Percentiles rank a stretch among this genome's conserved stretches.
Conservation (phyloP, 495 filamentous ascomycete genomes). For the Podospora pseudopauciseta region DNA sequence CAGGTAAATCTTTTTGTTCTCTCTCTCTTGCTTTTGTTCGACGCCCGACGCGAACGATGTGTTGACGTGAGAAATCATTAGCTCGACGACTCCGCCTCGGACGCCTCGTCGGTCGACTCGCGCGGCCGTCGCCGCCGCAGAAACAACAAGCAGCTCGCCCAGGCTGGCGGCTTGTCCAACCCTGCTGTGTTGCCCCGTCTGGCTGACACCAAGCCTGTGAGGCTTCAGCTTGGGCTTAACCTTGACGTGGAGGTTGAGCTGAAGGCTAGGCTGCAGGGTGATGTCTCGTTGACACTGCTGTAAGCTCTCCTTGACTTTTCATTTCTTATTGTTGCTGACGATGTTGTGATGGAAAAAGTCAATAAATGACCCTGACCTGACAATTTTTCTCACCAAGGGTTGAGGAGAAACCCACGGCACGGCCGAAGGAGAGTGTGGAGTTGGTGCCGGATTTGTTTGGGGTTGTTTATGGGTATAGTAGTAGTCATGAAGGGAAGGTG, state of each 20-base stretch:
- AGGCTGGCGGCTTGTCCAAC: conserved; percentile 8
- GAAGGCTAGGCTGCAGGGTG: conserved; percentile 35
- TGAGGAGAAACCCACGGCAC: conserved; percentile 26
- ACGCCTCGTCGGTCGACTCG: conserved; percentile 28
- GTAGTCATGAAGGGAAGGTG: not conserved
- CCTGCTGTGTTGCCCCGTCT: conserved; percentile 23
- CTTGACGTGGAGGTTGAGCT: conserved; percentile 37
- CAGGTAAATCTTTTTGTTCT: conserved; percentile 23
- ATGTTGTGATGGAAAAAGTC: not conserved
- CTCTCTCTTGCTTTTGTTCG: not conserved
- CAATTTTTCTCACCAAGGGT: conserved; percentile 12
- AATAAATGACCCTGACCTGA: not conserved
- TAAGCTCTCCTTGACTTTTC: conserved; percentile 20
- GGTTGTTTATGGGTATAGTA: not conserved
- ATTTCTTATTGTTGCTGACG: not conserved
- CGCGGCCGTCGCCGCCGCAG: conserved; percentile 29
- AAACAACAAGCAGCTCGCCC: conserved; percentile 26
- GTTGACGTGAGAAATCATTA: conserved; percentile 6
- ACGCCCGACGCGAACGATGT: not conserved
- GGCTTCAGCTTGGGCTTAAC: conserved; percentile 35
- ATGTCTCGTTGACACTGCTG: conserved; percentile 37
- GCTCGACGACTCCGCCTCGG: conserved; percentile 31
- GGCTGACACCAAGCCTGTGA: conserved; percentile 35
- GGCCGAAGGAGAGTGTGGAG: conserved; percentile 13
- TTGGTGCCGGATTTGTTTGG: conserved; percentile 3